Percentiles rank a stretch among this genome's conserved stretches.
These are phyloP conservation scores for Taphrina deformans DNA, from an alignment of 1,139 yeast genomes.

Conservation along the genomic window DNA sequence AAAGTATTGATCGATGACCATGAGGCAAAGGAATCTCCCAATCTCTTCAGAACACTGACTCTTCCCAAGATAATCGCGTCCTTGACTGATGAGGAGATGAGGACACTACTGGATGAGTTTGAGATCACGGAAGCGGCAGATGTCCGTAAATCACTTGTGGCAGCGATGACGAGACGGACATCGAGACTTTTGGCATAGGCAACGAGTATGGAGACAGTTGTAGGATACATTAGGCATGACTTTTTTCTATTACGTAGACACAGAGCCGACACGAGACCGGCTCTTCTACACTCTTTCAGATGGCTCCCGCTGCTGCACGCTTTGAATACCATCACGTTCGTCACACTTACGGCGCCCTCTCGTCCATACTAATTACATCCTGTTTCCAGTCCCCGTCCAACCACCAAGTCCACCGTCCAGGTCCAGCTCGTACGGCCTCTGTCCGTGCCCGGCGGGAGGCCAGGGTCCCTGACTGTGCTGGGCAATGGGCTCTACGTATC, in stretches of 20 bases:
- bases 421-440: not conserved
- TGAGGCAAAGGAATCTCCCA: not conserved
- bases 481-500: not conserved
- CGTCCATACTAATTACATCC: not conserved
- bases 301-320: no score
- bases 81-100: not conserved
- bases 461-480: not conserved
- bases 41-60: not conserved
- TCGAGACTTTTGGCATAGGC: not conserved
- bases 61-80: not conserved
- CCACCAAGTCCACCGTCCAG: not conserved
- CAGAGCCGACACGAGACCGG: no score
- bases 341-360: no score
- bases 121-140: not conserved
- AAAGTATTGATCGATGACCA: not conserved
- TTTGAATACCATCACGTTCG: no score
- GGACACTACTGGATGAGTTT: not conserved
- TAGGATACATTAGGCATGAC: no score
- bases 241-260: no score
- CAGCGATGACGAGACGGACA: not conserved
- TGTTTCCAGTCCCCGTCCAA: not conserved
- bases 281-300: not conserved
- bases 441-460: not conserved
- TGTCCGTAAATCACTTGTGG: not conserved
- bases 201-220: no score